These are phyloP conservation scores for Avena sativa DNA, from an alignment of 176 grass and related monocot genomes.

Conservation along the genomic window DNA sequence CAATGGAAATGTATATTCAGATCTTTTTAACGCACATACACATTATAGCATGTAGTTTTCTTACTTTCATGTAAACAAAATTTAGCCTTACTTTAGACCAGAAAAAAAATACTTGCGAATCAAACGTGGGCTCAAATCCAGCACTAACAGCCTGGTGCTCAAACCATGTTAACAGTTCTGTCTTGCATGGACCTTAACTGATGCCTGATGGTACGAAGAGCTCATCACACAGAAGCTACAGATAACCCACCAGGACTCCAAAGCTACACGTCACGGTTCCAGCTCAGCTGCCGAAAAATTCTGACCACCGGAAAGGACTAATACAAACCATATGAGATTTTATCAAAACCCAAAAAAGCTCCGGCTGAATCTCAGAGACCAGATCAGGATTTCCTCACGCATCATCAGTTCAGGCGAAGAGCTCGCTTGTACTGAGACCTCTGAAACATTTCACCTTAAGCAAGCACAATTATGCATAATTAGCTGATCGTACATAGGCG, in stretches of 20 bases:
- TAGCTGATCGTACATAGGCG: not conserved
- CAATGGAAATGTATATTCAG: constrained; percentile 6
- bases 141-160: not conserved
- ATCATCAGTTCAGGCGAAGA: constrained; percentile 20
- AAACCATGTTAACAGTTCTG: not conserved
- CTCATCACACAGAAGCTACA: not conserved
- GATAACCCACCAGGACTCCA: constrained; percentile 24
- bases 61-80: constrained; percentile 24
- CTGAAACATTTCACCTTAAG: not conserved
- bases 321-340: not conserved
- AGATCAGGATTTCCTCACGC: constrained; percentile 18
- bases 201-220: not conserved
- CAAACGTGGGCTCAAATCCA: constrained; percentile 9
- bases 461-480: not conserved
- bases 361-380: not conserved
- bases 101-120: constrained; percentile 25
- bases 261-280: constrained; percentile 12
- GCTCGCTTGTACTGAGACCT: constrained; percentile 4
- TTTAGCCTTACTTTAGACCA: not conserved
- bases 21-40: constrained; percentile 1
- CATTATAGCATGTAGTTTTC: not conserved
- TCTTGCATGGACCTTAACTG: constrained; percentile 17
- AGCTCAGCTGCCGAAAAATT: constrained; percentile 2
- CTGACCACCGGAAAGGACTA: not conserved
- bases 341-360: not conserved